Conservation (phyloP, 2,329 filamentous ascomycete species). For the Epichloe gansuensis region DNA sequence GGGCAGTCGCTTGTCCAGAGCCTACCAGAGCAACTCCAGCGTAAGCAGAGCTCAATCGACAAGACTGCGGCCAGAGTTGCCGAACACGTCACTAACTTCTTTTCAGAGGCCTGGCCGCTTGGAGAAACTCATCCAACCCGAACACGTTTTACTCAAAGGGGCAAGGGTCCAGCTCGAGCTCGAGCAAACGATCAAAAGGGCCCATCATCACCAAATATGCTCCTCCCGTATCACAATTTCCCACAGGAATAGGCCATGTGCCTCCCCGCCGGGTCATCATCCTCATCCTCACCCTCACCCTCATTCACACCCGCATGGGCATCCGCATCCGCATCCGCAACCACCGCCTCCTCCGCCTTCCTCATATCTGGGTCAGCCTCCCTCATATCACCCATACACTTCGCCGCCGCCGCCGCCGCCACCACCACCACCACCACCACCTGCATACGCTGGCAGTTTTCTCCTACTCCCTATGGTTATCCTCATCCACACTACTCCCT, state of each 20-base stretch:
- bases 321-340: background rate
- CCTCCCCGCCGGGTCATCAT: constrained; percentile 14
- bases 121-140: constrained; percentile 21
- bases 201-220: constrained; percentile 25
- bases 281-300: constrained; percentile 1
- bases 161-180: constrained; percentile 15
- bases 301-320: background rate
- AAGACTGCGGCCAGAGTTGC: background rate
- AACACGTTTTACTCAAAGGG: constrained; percentile 16
- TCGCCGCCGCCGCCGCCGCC: constrained; percentile 3
- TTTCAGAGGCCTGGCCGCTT: constrained; percentile 23
- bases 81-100: constrained; percentile 7
- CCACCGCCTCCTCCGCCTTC: constrained; percentile 5
- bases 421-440: constrained; percentile 3
- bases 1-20: constrained; percentile 40
- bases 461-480: constrained; percentile 14
- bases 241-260: constrained; percentile 8
- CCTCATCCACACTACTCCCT: constrained; percentile 14
- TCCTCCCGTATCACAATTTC: constrained; percentile 13
- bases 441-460: constrained; percentile 12
- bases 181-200: constrained; percentile 20
- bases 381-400: constrained; percentile 15
- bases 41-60: constrained; percentile 27
- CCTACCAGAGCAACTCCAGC: constrained; percentile 34
- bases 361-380: constrained; percentile 14